These are phyloP conservation scores for Maudiozyma pseudohumilis DNA, from an alignment of 805 yeast genomes.

Conservation along the genomic window DNA sequence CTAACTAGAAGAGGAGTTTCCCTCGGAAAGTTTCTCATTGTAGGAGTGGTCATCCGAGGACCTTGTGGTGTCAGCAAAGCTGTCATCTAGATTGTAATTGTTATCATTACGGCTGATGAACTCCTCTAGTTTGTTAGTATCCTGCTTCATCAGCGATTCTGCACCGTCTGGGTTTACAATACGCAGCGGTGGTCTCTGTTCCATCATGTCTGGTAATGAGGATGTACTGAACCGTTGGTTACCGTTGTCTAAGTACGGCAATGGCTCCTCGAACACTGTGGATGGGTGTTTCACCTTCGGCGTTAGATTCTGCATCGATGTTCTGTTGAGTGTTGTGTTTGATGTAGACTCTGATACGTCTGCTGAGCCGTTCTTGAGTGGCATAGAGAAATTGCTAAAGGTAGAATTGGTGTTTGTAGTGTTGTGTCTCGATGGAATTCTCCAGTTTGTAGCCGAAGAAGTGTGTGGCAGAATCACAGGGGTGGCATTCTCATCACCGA, in stretches of 20 bases:
- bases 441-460: conserved; percentile 9
- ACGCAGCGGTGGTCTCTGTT: conserved; percentile 34
- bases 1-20: too few relatives aligned
- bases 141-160: background rate
- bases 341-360: background rate
- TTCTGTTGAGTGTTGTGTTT: background rate
- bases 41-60: conserved; percentile 2
- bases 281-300: conserved; percentile 5
- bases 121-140: background rate
- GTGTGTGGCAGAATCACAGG: conserved; percentile 17
- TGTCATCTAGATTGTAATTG: background rate
- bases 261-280: conserved; percentile 14
- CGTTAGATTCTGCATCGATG: background rate
- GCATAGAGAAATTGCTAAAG: conserved; percentile 1
- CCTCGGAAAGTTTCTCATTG: background rate
- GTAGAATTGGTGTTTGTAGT: conserved; percentile 4
- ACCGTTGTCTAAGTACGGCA: conserved; percentile 25
- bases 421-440: conserved; percentile 9
- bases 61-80: background rate
- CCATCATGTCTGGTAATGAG: conserved; percentile 39
- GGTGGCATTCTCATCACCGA: conserved; percentile 26
- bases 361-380: background rate
- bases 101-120: background rate
- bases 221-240: conserved; percentile 42
- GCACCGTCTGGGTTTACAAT: conserved; percentile 38